Evolutionary conservation across 257 asterid species (phyloP).

Genomic region (Ajuga chamaepitys): DNA sequence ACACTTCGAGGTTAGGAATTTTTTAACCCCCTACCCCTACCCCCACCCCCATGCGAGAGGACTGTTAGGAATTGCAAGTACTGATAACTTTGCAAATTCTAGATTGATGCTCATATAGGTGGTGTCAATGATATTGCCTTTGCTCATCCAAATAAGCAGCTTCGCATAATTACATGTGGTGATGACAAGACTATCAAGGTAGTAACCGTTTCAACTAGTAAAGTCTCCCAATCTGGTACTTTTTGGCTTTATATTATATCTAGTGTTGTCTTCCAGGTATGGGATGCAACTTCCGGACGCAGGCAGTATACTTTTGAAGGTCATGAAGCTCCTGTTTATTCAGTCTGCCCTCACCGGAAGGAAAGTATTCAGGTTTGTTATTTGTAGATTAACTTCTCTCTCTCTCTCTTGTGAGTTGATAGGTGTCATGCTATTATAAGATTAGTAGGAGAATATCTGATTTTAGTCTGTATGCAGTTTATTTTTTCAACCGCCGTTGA

Average conservation of each 20-base stretch:
- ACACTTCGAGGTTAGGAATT: conserved; percentile 63
- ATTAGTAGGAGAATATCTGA: conserved; percentile 21
- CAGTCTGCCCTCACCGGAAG: conserved; percentile 88
- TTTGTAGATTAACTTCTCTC: not conserved
- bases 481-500: conserved; percentile 97
- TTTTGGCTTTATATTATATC: not conserved
- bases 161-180: conserved; percentile 83
- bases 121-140: conserved; percentile 94
- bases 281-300: conserved; percentile 88
- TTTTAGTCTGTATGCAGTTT: conserved; percentile 54
- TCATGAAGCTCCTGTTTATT: conserved; percentile 89
- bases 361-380: conserved; percentile 73
- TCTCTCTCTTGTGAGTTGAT: not conserved
- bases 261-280: conserved; percentile 43
- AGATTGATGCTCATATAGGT: conserved; percentile 92
- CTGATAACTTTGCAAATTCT: conserved; percentile 20
- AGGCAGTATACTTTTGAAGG: conserved; percentile 77
- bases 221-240: not conserved
- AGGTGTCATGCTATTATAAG: not conserved
- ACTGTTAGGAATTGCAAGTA: conserved; percentile 6
- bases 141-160: conserved; percentile 90
- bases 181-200: conserved; percentile 94
- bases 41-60: not conserved
- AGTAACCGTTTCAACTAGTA: conserved; percentile 5
- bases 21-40: not conserved